Base-by-base conservation (phyloP, 129 eudicot genomes). In the Sambucus nigra region DNA sequence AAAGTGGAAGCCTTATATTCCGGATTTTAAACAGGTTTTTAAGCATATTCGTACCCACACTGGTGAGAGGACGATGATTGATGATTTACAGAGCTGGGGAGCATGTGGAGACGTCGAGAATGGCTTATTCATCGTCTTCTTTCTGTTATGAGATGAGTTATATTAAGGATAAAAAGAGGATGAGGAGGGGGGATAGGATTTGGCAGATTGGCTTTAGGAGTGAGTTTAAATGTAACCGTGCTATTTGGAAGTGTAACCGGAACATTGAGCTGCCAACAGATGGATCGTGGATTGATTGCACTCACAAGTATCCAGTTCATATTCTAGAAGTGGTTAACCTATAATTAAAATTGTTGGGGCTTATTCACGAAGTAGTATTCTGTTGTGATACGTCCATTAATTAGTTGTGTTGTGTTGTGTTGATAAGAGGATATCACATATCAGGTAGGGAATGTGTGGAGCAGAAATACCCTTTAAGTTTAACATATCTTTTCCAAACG, bases 161-260 rank as follows among this genome's bases (percentile, higher is more conserved):
- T 21, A 65, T 73, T 4, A 88, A 84, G 58, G 87, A 85, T 0
- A 84, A 84, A 65, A 82, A 82, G 59, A 74, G 70, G 53, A 76
- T 84, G 88, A 76, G 71, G 53, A 80, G 68, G 33, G 94, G 94
- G 8, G 94, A 84, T 13, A 60, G 88, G 55, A 77, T 84, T 18
- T 84, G 94, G 94, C 94, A 84, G 61, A 84, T 84, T 23, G 94
- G 79, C 25, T 80, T 84, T 45, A 88, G 94, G 55, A 79, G 88
- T 60, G 94, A 88, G 32, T 84, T 84, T 20, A 84, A 84, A 57
- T 84, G 94, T 49, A 84, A 84, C 53, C 80, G 94, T 60, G 94
- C 84, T 0, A 86, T 77, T 33, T 84, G 88, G 94, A 68, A 65
- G 69, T 76, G 84, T 64, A 73, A 79, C 22, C 59, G 70, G 38